Base-by-base conservation (phyloP, 495 filamentous ascomycete species). In the Physcia stellaris region DNA sequence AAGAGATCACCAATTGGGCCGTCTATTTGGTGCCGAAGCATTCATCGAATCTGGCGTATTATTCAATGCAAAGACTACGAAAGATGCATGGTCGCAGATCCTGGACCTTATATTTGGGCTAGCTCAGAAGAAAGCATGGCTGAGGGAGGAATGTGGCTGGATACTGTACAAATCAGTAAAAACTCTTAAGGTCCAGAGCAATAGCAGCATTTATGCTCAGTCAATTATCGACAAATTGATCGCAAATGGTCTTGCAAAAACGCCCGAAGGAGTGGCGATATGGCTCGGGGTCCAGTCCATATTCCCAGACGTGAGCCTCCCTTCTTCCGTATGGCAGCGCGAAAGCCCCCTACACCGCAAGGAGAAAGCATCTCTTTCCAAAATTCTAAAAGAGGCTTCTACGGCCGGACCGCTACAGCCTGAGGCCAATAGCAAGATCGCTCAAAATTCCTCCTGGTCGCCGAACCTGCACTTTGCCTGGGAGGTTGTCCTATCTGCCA, bases 391-490 rank as follows among this genome's bases (percentile, higher is more conserved):
- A 51, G 83, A 90, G 42, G 78, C 75, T 39, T 73, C 77, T 22
- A 56, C 62, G 17, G 60, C 68, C 4, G 62, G 61, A 13, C 55
- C 55, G 4, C 67, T 73, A 18, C 57, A 68, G 18, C 55, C 60
- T 23, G 65, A 56, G 19, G 48, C 50, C 32, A 51, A 42, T 19
- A 46, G 50, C 48, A 63, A 64, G 35, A 42, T 51, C 23, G 61
- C 69, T 39, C 64, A 67, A 39, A 58, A 73, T 56, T 74, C 75
- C 26, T 60, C 72, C 51, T 88, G 83, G 75, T 85, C 72, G 40
- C 71, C 82, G 6, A 83, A 83, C 52, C 60, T 87, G 36, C 80
- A 82, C 53, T 94, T 93, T 56, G 83, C 85, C 1, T 98, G 90
- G 90, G 73, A 80, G 51, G 57, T 81, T 23, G 70, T 95, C 22